A percentile compares a stretch with the other conserved stretches of the same genome.
These are phyloP conservation scores for Nakazawaea ishiwadae DNA, from an alignment of 805 yeast genomes.

Conservation along the genomic window DNA sequence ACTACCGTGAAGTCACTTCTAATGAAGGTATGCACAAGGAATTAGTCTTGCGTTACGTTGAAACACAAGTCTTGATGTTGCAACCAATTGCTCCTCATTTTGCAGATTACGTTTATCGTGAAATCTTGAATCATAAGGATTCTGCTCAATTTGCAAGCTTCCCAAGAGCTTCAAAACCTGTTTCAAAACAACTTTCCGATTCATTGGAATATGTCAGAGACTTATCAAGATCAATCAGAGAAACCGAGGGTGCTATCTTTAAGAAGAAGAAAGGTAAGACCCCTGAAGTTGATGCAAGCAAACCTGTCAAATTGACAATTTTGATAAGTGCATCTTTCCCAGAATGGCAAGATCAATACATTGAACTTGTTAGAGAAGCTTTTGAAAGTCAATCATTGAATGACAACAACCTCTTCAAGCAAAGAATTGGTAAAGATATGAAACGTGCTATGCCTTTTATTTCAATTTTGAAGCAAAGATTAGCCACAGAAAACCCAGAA, in stretches of 20 bases:
- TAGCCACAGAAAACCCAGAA: slow-evolving; percentile 62
- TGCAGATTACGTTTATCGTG: slow-evolving; percentile 85
- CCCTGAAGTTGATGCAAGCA: slow-evolving; percentile 66
- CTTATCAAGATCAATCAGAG: slow-evolving; percentile 82
- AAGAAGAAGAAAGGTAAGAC: slow-evolving; percentile 81
- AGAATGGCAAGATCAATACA: slow-evolving; percentile 59
- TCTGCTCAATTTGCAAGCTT: slow-evolving; percentile 73
- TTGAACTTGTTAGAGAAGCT: slow-evolving; percentile 68
- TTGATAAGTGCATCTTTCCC: slow-evolving; percentile 77
- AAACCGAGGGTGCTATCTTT: slow-evolving; percentile 85
- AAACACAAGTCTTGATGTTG: slow-evolving; percentile 76
- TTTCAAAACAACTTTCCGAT: slow-evolving; percentile 56
- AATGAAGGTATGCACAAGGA: slow-evolving; percentile 71
- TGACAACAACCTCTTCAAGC: slow-evolving; percentile 61
- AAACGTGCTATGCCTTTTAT: slow-evolving; percentile 98
- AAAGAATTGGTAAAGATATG: slow-evolving; percentile 80
- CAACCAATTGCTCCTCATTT: slow-evolving; percentile 97
- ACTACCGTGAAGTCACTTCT: slow-evolving; percentile 78
- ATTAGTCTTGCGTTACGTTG: slow-evolving; percentile 76
- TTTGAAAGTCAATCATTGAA: slow-evolving; percentile 60
- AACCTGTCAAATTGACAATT: slow-evolving; percentile 70
- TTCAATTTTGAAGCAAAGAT: slow-evolving; percentile 76
- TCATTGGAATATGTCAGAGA: slow-evolving; percentile 77
- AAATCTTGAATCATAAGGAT: slow-evolving; percentile 59
- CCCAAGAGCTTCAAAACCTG: slow-evolving; percentile 72